Evolutionary conservation across 208 protist species (phyloP), one percentile per base, ranked within the genome.

Genomic region (Leishmania gerbilli): DNA sequence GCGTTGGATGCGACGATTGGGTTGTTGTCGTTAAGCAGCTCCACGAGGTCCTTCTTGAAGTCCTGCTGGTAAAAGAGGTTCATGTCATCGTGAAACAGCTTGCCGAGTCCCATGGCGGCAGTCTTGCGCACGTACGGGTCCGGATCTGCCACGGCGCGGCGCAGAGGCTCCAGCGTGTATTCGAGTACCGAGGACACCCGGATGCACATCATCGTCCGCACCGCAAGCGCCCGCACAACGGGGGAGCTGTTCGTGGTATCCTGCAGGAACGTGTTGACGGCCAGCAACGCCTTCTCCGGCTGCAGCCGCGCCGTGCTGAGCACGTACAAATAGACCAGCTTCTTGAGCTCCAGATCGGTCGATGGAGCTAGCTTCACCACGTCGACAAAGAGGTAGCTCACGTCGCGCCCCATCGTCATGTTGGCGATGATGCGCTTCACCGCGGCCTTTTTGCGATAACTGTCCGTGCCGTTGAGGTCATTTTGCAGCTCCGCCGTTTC

Each of bases 101-200:
- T 99, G 24, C 98, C 99, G 49, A 99, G 93, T 84, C 98, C 99
- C 60, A 99, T 95, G 31, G 98, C 99, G 5, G 99, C 99, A 1
- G 99, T 99, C 89, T 99, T 99, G 76, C 99, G 95, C 5, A 99
- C 99, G 88, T 99, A 99, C 21, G 99, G 99, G 86, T 99, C 99
- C n/a, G 89, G 67, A 84, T 99, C 99, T 62, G 56, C 72, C 27
- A 92, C 86, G 31, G 95, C 97, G 47, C 95, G 88, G 42, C 94
- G 91, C 74, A 99, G 93, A 45, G 99, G 99, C 92, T 99, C 98
- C 74, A 98, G 95, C 3, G 99, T 96, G 90, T 99, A 99, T 84
- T 99, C 99, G 24, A 97, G 95, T 51, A 99, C 99, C 17, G 95
- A 93, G 45, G 99, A 90, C 1, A 99, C 99, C 64, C 99, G 97